These are phyloP conservation scores for Raddia distichophylla DNA, from an alignment of 176 grass and related monocot genomes.

Conservation along the genomic window DNA sequence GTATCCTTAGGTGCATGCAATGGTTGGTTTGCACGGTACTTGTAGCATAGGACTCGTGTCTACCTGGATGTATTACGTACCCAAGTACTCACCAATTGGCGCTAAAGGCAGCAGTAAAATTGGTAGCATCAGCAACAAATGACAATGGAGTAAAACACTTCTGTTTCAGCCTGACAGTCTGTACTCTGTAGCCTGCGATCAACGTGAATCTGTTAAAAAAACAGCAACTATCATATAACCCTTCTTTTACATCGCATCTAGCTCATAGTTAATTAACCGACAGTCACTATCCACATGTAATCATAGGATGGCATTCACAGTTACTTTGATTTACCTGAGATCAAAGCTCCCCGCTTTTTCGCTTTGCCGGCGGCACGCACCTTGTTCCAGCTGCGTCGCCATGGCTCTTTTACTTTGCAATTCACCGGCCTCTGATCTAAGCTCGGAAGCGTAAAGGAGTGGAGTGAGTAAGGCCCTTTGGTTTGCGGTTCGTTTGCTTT, in stretches of 20 bases:
- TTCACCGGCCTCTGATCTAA: slow-evolving; percentile 16
- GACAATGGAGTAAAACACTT: too few species aligned
- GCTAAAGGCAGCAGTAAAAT: neutral
- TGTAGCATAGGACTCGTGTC: neutral
- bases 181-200: too few species aligned
- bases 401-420: slow-evolving; percentile 44
- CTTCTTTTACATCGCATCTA: too few species aligned
- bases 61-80: slow-evolving; percentile 8
- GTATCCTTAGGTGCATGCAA: slow-evolving; percentile 9
- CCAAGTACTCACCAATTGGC: neutral
- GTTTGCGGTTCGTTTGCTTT: too few species aligned
- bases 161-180: too few species aligned
- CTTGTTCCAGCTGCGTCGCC: slow-evolving; percentile 29
- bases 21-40: neutral
- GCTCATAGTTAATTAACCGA: too few species aligned
- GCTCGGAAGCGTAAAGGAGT: slow-evolving; percentile 38
- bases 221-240: neutral
- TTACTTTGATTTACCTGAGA: neutral
- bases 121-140: neutral
- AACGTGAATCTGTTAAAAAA: neutral
- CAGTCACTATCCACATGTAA: neutral
- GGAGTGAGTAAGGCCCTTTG: too few species aligned
- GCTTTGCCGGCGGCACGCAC: slow-evolving; percentile 34
- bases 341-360: slow-evolving; percentile 36
- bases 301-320: too few species aligned